phyloP scores from a whole-genome alignment of 345 rosid genomes.

The Luvunga scandens region DNA sequence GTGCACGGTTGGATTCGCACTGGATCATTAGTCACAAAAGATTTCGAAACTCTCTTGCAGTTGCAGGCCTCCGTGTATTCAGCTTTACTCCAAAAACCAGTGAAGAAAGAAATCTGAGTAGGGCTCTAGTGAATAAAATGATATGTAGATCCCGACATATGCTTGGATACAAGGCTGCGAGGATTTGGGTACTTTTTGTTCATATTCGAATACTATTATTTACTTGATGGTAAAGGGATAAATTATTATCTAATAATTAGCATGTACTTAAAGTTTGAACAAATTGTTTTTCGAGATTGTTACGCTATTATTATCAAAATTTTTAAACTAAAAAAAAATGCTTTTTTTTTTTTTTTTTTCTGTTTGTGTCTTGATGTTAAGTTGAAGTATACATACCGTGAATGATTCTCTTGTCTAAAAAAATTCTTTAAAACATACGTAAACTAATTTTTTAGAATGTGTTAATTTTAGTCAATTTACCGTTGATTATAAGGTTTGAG shows the following conservation, averaged over 20 bases:
- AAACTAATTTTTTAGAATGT: too few relatives aligned
- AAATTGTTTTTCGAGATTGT: too few relatives aligned
- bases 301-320: too few relatives aligned
- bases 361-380: too few relatives aligned
- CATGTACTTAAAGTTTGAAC: not conserved
- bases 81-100: slow-evolving; percentile 7
- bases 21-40: not conserved
- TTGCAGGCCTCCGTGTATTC: not conserved
- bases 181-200: not conserved
- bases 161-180: not conserved
- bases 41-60: not conserved
- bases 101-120: not conserved
- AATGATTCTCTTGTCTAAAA: too few relatives aligned
- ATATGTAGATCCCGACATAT: not conserved
- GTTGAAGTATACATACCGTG: too few relatives aligned
- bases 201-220: not conserved
- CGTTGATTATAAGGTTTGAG: not conserved
- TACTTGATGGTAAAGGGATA: not conserved
- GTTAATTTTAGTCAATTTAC: too few relatives aligned
- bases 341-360: too few relatives aligned
- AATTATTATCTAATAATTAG: not conserved
- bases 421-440: too few relatives aligned
- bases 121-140: not conserved
- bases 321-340: too few relatives aligned
- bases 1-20: slow-evolving; percentile 2